Evolutionary conservation across 108 stramenopile species (phyloP), one percentile per base, ranked within the genome.

Genomic region (Cyclotella distinguenda): DNA sequence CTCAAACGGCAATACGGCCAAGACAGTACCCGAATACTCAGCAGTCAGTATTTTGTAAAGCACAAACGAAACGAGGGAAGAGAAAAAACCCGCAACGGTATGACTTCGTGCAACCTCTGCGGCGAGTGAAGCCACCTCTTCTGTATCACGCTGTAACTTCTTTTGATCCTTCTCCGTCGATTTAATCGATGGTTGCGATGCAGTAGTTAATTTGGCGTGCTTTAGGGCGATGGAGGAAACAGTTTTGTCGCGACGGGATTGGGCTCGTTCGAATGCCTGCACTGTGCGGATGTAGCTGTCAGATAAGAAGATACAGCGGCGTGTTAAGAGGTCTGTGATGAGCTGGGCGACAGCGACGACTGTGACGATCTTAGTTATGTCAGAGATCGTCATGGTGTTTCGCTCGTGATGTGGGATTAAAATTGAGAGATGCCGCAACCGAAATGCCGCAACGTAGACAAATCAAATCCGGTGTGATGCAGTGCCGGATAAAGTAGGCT

Each of bases 1-100:
- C 12, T 71, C 53, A 74, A 90, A 93, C 19, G 91, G 91, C 26
- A 93, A 59, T 7, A 93, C 45, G 40, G 81, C 91, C 56, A 86
- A 69, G 25, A 84, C 73, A 16, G 82, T 81, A 16, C 89, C 89
- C 13, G 77, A 59, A 62, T 90, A 77, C 48, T 93, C 89, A 9
- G 81, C 74, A 42, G 84, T 78, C 58, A 93, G 57, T 12, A 93
- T 81, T 46, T 85, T 70, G 42, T 84, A 79, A 60, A 93, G 62
- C 1, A 93, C 22, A n/a, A 93, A 49, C 62, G 90, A 93, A 32
- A 80, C 78, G 4, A 90, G 39, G 22, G 84, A 82, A 9, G 70
- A 58, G 13, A 62, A 70, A 38, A 90, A 59, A 25, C 59, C 68
- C 21, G 89, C 82, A 4, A 47, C 9, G 21, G 74, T 80, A 49